Base-by-base conservation (phyloP, 495 filamentous ascomycete genomes). In the Tirmania nivea region DNA sequence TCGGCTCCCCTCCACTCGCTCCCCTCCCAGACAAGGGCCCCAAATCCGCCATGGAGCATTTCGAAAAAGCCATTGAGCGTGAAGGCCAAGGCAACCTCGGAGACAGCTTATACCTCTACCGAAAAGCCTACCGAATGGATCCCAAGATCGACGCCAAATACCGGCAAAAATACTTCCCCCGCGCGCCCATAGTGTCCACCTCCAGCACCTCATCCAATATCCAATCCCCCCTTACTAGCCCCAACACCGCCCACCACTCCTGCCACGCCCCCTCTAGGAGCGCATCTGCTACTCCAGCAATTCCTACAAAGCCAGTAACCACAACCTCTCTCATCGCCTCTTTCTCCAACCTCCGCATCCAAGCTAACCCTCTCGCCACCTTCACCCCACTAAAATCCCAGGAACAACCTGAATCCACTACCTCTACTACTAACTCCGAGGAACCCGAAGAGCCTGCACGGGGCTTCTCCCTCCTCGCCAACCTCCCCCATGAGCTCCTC, bases 71-170 rank as follows among this genome's bases (percentile, higher is more conserved):
- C 0, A 86, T 93, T 8, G 85, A 94, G 69, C 84, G 76, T 61
- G 92, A 96, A 68, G 73, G 72, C 0, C 78, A 79, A 54, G 90
- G 90, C 0, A 89, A 74, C 53, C 69, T 96, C 17, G 89, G 90
- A 4, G 90, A 96, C 57, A 95, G 90, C 66, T 61, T 97, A 48
- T 78, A 73, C 56, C 77, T 90, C 56, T 96, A 97, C 63, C 76
- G 90, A 52, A 86, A 84, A 63, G 90, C 90, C 3, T 96, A 88
- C 61, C 75, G 80, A 80, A 75, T 96, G 65, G 90, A 95, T 63
- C 71, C 82, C 20, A 68, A 68, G 25, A 89, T 95, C 35, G 86
- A 95, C 67, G 76, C 84, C 58, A 73, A 76, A 42, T 97, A 94
- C 69, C 82, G 81, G 57, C 78, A 82, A 58, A 95, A 97, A 69